phyloP scores from a whole-genome alignment of 2,329 filamentous ascomycete species.

The Penicillium rolfsii region DNA sequence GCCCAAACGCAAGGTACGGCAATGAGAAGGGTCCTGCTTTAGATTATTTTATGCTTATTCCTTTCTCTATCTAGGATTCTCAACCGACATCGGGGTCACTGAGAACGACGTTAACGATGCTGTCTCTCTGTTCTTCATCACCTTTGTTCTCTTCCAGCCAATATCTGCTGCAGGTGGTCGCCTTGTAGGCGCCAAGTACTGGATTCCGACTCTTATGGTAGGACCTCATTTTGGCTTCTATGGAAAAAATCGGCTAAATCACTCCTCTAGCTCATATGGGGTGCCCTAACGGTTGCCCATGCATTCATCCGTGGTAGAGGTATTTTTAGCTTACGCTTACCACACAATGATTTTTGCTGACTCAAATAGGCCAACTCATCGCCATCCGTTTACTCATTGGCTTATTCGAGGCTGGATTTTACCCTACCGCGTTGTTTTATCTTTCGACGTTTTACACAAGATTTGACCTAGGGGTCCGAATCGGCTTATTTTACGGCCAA shows the following conservation, averaged over 20 bases:
- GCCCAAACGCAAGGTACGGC: background rate
- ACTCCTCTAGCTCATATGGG: background rate
- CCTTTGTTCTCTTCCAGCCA: background rate
- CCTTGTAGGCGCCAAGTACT: background rate
- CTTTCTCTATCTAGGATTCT: background rate
- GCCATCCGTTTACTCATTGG: background rate
- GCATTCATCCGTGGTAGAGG: background rate
- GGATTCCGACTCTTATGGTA: background rate
- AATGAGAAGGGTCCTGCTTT: too few relatives aligned
- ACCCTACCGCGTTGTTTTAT: background rate
- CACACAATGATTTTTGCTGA: too few relatives aligned
- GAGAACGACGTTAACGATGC: background rate
- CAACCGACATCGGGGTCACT: background rate
- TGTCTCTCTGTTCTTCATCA: background rate
- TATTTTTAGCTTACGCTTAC: too few relatives aligned
- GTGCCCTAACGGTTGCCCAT: background rate
- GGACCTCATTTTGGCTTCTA: background rate
- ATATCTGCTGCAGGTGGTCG: background rate
- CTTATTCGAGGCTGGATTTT: background rate
- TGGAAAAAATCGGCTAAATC: too few relatives aligned
- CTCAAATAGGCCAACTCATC: background rate
- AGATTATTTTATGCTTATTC: background rate
- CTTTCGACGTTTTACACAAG: background rate
- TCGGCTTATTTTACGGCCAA: background rate
- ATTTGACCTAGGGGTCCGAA: background rate